Percentiles rank a stretch among this genome's conserved stretches.
Conservation (phyloP, 1,139 yeast genomes). For the Spathaspora sp. region DNA sequence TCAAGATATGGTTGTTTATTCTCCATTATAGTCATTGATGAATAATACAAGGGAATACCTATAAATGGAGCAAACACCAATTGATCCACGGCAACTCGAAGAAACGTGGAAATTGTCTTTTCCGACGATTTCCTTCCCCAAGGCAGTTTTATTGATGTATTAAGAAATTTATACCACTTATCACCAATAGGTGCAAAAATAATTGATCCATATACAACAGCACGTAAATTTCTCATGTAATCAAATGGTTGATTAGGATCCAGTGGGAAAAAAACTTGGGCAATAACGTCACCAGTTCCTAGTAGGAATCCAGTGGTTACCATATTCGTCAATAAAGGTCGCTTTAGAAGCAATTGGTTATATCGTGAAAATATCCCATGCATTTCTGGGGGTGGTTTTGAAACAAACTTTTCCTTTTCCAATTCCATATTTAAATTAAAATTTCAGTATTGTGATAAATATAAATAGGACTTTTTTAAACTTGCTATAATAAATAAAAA, state of each 20-base stretch:
- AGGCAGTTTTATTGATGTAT: conserved; percentile 18
- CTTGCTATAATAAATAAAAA: not conserved
- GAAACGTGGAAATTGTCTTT: conserved; percentile 23
- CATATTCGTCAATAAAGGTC: conserved; percentile 39
- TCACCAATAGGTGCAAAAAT: conserved; percentile 46
- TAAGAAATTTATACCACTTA: conserved; percentile 38
- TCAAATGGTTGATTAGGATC: conserved; percentile 24
- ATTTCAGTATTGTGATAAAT: not conserved
- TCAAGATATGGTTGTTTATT: conserved; percentile 25
- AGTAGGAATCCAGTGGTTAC: conserved; percentile 40
- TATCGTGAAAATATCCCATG: conserved; percentile 21
- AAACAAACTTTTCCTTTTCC: not conserved
- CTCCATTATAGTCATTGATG: conserved; percentile 68
- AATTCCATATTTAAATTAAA: not conserved
- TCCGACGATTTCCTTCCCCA: conserved; percentile 6
- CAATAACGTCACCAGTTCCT: conserved; percentile 43
- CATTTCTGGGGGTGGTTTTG: conserved; percentile 1
- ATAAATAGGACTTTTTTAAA: not conserved
- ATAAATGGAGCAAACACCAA: conserved; percentile 73
- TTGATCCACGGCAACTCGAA: conserved; percentile 71
- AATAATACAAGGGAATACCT: conserved; percentile 63
- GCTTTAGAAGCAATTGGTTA: conserved; percentile 27
- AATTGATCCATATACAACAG: conserved; percentile 35
- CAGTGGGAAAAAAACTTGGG: conserved; percentile 32
- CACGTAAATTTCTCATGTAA: conserved; percentile 30